phyloP scores from a whole-genome alignment of 2,329 filamentous ascomycete species.

The Nannizziopsis arthrosporioides region DNA sequence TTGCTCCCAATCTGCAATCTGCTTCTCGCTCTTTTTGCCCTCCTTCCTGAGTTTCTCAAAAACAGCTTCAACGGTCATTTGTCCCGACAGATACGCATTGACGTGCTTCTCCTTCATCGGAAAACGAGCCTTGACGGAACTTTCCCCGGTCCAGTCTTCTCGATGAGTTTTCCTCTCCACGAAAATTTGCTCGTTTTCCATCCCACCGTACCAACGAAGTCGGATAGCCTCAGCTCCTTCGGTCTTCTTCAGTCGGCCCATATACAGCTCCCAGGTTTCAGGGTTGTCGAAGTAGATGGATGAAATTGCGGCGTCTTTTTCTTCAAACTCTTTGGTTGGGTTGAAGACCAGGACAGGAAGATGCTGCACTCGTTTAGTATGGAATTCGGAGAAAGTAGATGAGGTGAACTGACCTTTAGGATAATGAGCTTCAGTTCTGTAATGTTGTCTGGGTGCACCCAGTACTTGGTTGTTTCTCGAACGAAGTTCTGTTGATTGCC shows the following conservation, averaged over 20 bases:
- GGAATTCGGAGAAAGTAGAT: background rate
- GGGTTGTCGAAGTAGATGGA: constrained; percentile 98
- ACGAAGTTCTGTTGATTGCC: constrained; percentile 91
- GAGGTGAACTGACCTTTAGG: constrained; percentile 50
- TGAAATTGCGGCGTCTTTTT: constrained; percentile 82
- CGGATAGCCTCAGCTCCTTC: constrained; percentile 95
- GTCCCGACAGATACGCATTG: constrained; percentile 75
- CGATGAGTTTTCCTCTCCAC: constrained; percentile 96
- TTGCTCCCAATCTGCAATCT: constrained; percentile 79
- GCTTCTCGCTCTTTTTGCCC: constrained; percentile 82
- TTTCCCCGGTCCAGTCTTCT: constrained; percentile 98
- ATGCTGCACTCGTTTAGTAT: constrained; percentile 42
- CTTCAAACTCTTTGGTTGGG: constrained; percentile 87
- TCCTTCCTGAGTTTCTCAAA: constrained; percentile 96
- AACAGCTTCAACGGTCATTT: constrained; percentile 72
- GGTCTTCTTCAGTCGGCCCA: constrained; percentile 90
- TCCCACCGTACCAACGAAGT: constrained; percentile 92
- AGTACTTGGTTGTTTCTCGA: constrained; percentile 96
- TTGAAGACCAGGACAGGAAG: constrained; percentile 96
- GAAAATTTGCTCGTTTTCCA: constrained; percentile 91
- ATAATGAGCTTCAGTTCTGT: constrained; percentile 97
- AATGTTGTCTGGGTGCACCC: constrained; percentile 97
- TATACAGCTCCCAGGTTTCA: constrained; percentile 85
- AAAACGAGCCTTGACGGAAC: constrained; percentile 96
- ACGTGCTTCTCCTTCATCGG: constrained; percentile 94